Evolutionary conservation across 1,284 basidiomycete species (phyloP).

Genomic region (Rugosomyces carneus): DNA sequence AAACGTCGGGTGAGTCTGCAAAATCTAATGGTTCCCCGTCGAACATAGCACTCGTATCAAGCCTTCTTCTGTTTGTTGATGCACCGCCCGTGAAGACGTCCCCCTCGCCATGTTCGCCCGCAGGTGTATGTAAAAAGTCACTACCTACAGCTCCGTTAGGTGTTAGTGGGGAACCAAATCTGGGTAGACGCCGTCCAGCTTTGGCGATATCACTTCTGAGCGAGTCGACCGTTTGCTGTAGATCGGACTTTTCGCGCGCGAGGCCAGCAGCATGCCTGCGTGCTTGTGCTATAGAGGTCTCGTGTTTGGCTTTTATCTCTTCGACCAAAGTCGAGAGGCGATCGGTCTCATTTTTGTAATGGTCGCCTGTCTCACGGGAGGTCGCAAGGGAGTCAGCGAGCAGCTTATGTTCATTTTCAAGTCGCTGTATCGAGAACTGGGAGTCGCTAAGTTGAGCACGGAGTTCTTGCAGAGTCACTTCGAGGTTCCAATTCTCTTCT

Average conservation of each 20-base stretch:
- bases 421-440: slow-evolving; percentile 59
- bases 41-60: slow-evolving; percentile 47
- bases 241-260: slow-evolving; percentile 87
- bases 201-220: slow-evolving; percentile 67
- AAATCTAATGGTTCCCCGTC: slow-evolving; percentile 33
- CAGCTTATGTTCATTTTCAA: slow-evolving; percentile 81
- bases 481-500: slow-evolving; percentile 98
- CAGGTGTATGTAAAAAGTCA: slow-evolving; percentile 51
- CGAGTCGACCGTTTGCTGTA: slow-evolving; percentile 75
- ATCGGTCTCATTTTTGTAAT: slow-evolving; percentile 84
- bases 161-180: slow-evolving; percentile 65
- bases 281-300: slow-evolving; percentile 87
- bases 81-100: slow-evolving; percentile 64
- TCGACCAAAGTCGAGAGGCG: slow-evolving; percentile 57
- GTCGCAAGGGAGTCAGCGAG: slow-evolving; percentile 71
- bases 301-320: slow-evolving; percentile 85
- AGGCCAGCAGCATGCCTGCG: slow-evolving; percentile 84
- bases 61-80: slow-evolving; percentile 59
- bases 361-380: slow-evolving; percentile 74
- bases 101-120: slow-evolving; percentile 40
- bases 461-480: slow-evolving; percentile 88
- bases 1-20: slow-evolving; percentile 50
- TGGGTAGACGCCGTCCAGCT: slow-evolving; percentile 51
- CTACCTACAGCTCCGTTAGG: slow-evolving; percentile 44
- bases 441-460: slow-evolving; percentile 66